Percentiles rank a stretch among this genome's conserved stretches.
Evolutionary conservation across 164 flowering plant species (phyloP).

Genomic region (Tinospora cordifolia): DNA sequence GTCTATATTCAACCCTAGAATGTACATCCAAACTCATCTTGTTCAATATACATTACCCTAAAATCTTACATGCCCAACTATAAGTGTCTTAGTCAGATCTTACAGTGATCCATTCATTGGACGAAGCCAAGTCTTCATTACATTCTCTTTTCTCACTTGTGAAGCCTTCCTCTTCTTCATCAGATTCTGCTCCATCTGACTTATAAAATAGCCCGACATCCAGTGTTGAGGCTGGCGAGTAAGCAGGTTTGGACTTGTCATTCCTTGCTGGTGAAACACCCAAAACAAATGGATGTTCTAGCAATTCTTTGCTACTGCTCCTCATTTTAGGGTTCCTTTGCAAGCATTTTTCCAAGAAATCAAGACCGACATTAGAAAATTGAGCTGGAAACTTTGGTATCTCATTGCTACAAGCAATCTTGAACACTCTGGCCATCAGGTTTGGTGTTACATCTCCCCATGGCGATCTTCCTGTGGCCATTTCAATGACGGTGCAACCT

Average conservation of each 20-base stretch:
- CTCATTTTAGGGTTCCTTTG: constrained; percentile 36
- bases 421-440: constrained; percentile 34
- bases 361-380: constrained; percentile 38
- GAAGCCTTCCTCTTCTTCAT: not conserved
- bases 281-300: constrained; percentile 45
- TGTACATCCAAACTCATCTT: constrained; percentile 17
- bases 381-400: constrained; percentile 32
- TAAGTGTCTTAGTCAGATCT: constrained; percentile 21
- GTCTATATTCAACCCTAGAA: not conserved
- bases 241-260: not conserved
- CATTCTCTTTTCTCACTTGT: constrained; percentile 9
- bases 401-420: constrained; percentile 33
- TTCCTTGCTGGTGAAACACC: not conserved
- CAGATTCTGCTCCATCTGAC: constrained; percentile 15
- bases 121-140: constrained; percentile 9
- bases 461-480: constrained; percentile 55
- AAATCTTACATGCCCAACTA: constrained; percentile 3
- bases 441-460: constrained; percentile 29
- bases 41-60: constrained; percentile 13
- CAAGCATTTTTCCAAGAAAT: constrained; percentile 47
- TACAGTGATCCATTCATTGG: constrained; percentile 38
- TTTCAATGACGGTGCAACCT: constrained; percentile 58
- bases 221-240: constrained; percentile 35
- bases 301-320: constrained; percentile 31
- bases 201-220: constrained; percentile 18